Conservation (phyloP, 75 land plant species). For the Pseudotsuga menziesii region DNA sequence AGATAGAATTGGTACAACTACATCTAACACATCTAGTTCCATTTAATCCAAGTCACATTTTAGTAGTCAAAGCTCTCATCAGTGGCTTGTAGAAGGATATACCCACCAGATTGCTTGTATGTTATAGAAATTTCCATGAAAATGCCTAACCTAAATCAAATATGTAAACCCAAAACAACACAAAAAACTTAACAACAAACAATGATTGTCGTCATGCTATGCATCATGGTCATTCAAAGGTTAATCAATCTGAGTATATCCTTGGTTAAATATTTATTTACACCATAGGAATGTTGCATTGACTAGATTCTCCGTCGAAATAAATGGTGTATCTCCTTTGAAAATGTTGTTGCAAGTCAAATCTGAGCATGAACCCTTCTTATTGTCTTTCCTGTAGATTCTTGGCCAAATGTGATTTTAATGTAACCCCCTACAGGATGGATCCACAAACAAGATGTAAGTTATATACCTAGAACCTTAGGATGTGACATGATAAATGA, state of each 20-base stretch:
- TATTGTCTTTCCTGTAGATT: constrained; percentile 36
- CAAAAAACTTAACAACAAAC: constrained; percentile 5
- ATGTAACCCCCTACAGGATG: constrained; percentile 57
- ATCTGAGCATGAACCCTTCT: constrained; percentile 67
- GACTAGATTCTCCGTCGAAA: constrained; percentile 49
- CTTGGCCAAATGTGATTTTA: constrained; percentile 51
- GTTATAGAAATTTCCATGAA: neutral
- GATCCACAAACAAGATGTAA: neutral
- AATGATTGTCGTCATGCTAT: neutral
- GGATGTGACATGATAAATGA: neutral
- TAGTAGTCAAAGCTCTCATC: neutral
- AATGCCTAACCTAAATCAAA: neutral
- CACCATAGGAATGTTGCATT: constrained; percentile 67
- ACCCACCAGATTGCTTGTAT: neutral
- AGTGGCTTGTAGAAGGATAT: neutral
- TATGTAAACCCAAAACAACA: neutral
- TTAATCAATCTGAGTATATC: neutral
- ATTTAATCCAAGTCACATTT: neutral
- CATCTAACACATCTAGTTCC: neutral
- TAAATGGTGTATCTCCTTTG: constrained; percentile 52
- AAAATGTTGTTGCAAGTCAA: constrained; percentile 71
- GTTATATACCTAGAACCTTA: neutral
- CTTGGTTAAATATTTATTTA: constrained; percentile 15
- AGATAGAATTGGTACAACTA: constrained; percentile 1
- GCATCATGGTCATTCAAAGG: constrained; percentile 2